Percentiles rank a stretch among this genome's conserved stretches.
phyloP scores from a whole-genome alignment of 2,329 filamentous ascomycete species.

The Alternaria incomplexa region DNA sequence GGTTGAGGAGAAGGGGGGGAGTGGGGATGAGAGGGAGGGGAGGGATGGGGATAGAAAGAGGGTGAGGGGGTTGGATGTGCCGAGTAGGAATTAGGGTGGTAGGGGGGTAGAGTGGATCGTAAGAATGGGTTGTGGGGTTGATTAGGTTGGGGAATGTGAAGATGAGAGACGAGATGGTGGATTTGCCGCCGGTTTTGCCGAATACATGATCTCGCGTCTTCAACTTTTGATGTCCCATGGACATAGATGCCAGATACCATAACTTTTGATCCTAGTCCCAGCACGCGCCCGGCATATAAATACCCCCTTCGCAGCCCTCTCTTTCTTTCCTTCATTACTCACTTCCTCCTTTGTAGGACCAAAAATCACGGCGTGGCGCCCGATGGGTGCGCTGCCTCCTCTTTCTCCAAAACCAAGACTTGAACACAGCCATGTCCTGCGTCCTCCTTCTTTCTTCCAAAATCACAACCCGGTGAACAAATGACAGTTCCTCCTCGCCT shows the following conservation, averaged over 20 bases:
- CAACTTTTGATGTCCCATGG: not conserved
- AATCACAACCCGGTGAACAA: no score
- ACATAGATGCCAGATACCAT: not conserved
- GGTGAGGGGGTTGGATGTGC: not conserved
- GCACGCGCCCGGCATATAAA: not conserved
- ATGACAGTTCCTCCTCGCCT: not conserved
- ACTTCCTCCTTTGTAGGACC: not conserved
- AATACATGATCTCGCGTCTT: not conserved
- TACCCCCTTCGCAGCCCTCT: not conserved
- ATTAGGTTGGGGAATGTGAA: no score
- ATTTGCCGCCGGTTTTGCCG: fast-evolving
- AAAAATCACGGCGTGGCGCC: not conserved
- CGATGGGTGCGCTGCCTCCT: not conserved
- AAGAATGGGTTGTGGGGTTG: not conserved
- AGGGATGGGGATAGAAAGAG: not conserved
- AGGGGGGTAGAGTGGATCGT: not conserved
- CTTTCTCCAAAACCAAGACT: not conserved
- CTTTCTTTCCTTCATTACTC: not conserved
- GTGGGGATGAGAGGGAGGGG: not conserved
- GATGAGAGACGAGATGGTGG: not conserved
- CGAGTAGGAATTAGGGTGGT: not conserved
- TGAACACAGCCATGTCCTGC: not conserved
- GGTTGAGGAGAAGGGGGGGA: constrained; percentile 47
- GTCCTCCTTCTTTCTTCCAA: not conserved
- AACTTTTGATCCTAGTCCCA: fast-evolving